Conservation (phyloP, 2,329 filamentous ascomycete genomes). For the Botrytis elliptica region DNA sequence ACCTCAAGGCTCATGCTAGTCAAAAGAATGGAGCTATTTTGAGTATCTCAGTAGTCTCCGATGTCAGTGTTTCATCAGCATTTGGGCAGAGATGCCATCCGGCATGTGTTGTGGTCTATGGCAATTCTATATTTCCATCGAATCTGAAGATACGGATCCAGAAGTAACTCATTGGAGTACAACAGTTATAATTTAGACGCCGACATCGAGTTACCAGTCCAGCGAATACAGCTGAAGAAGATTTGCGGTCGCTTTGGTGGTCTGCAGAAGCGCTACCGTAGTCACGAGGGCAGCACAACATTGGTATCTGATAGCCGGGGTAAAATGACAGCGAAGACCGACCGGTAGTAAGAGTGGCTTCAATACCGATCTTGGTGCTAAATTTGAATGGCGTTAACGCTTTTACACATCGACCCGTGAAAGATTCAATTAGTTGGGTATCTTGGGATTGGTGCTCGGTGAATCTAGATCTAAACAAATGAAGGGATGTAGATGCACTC, state of each 20-base stretch:
- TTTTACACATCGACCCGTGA: not conserved
- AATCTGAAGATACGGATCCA: not conserved
- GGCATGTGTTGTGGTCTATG: not conserved
- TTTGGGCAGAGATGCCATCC: not conserved
- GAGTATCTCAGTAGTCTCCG: not conserved
- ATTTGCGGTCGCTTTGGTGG: constrained; percentile 11
- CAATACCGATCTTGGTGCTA: not conserved
- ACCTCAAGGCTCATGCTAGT: constrained; percentile 5
- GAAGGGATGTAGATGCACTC: not conserved
- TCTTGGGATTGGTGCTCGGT: not conserved
- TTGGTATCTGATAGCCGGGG: constrained; percentile 5
- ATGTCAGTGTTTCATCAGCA: not conserved
- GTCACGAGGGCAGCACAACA: constrained; percentile 11
- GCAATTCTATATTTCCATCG: not conserved
- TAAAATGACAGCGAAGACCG: constrained; percentile 13
- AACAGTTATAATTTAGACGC: constrained; percentile 3
- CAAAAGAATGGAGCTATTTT: not conserved
- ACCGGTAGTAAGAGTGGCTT: not conserved
- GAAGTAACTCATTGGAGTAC: constrained; percentile 12
- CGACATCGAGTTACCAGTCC: constrained; percentile 5
- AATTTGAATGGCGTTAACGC: constrained; percentile 4
- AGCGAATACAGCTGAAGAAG: not conserved
- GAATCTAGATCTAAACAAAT: constrained; percentile 5
- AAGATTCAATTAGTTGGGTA: not conserved
- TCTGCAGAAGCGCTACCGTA: constrained; percentile 12